Evolutionary conservation across 495 filamentous ascomycete genomes (phyloP), one percentile per base, ranked within the genome.

Genomic region (Aspergillus mulundensis): DNA sequence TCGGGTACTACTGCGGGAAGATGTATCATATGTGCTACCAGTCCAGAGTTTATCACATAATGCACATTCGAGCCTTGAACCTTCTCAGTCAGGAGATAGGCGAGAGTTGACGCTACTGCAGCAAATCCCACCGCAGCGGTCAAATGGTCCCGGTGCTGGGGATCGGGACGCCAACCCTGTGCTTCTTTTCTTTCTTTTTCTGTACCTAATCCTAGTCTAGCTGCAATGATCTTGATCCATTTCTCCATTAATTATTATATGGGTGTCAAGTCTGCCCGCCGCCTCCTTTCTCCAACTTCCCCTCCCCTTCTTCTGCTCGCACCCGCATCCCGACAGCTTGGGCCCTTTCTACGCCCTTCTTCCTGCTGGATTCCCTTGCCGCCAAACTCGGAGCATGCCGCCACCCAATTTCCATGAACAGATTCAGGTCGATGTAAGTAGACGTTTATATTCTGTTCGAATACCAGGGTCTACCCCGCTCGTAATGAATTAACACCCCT

Each of bases 381-480:
- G 14, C 15, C 42, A 24, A n/a, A 6, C 39, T n/a, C 30, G 16
- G 36, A 57, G 24, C 51, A 74, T 74, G 71, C 57, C 66, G 43
- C 68, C 67, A 21, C 70, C 70, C 50, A 70, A 70, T 45, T 50
- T 60, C 38, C 23, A 70, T 34, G 70, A 73, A 54, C 65, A 63
- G 36, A 76, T 76, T 25, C 66, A 69, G 34, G 57, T 73, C 47
- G 73, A 76, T 65, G 73, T 76, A 69, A 70, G 68, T 41, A 12
- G 20, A 25, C 48, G 34, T 41, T 15, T 12, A 38, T 6, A 10
- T 56, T 8, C 4, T 28, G 8, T 28, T 8, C 25, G 8, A 8
- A 28, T 28, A 8, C 25, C n/a, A n/a, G n/a, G n/a, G 25, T 48
- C 45, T 15, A 20, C 43, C 15, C 21, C 21, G 19, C 21, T 46